Conservation (phyloP, 192 early-diverging fungal species). For the Mortierella hygrophila region DNA sequence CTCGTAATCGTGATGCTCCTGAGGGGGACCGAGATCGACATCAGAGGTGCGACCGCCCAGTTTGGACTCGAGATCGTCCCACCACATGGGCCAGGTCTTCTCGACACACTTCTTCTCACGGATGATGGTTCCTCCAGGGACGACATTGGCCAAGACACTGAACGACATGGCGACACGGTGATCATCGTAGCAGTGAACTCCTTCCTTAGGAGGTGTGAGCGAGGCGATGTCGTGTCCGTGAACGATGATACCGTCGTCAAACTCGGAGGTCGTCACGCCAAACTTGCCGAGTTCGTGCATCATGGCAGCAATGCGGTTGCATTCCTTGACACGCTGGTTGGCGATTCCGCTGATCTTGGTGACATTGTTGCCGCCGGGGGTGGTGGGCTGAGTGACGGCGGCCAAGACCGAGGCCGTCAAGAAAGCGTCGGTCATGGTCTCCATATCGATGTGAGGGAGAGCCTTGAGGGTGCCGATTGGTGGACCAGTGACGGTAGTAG, state of each 20-base stretch:
- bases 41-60: conserved; percentile 77
- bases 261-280: conserved; percentile 85
- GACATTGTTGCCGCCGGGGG: conserved; percentile 63
- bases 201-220: conserved; percentile 67
- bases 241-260: conserved; percentile 93
- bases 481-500: conserved; percentile 94
- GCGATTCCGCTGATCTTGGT: conserved; percentile 96
- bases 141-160: conserved; percentile 83
- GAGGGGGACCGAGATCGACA: conserved; percentile 60
- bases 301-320: conserved; percentile 98
- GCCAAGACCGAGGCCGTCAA: conserved; percentile 94
- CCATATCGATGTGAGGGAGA: conserved; percentile 92
- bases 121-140: conserved; percentile 80
- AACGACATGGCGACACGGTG: conserved; percentile 99
- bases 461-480: conserved; percentile 75
- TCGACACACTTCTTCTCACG: conserved; percentile 97
- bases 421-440: conserved; percentile 99
- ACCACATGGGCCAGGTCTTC: conserved; percentile 99
- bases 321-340: conserved; percentile 99
- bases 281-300: conserved; percentile 92
- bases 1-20: conserved; percentile 46
- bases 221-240: conserved; percentile 69
- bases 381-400: conserved; percentile 76
- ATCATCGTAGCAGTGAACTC: conserved; percentile 96
- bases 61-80: conserved; percentile 91